A percentile compares a stretch with the other conserved stretches of the same genome.
These are phyloP conservation scores for Juglanconis oblonga DNA, from an alignment of 2,329 filamentous ascomycete genomes.

Conservation along the genomic window DNA sequence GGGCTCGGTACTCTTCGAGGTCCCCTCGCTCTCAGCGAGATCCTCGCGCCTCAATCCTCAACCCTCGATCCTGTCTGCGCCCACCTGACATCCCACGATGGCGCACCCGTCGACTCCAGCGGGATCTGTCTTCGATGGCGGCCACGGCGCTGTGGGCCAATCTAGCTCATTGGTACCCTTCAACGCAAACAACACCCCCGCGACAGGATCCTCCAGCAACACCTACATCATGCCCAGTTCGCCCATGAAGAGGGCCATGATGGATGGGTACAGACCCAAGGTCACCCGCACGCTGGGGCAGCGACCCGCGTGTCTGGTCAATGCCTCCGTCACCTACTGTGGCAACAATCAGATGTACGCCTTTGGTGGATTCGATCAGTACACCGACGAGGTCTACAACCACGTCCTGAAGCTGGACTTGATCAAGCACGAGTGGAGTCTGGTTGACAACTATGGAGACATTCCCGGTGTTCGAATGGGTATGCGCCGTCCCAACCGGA, in stretches of 20 bases:
- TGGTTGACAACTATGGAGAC: slow-evolving; percentile 98
- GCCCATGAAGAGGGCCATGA: slow-evolving; percentile 64
- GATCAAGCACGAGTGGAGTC: slow-evolving; percentile 83
- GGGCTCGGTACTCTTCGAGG: neutral
- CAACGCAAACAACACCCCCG: slow-evolving; percentile 34
- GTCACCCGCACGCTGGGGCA: slow-evolving; percentile 76
- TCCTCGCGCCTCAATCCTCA: slow-evolving; percentile 5
- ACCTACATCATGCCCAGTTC: slow-evolving; percentile 92
- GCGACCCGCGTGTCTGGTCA: slow-evolving; percentile 90
- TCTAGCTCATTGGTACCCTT: slow-evolving; percentile 26
- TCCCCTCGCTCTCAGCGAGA: slow-evolving; percentile 1
- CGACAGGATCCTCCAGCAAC: slow-evolving; percentile 57
- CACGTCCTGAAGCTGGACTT: slow-evolving; percentile 90
- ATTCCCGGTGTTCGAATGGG: slow-evolving; percentile 97
- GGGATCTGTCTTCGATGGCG: slow-evolving; percentile 45
- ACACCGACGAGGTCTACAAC: slow-evolving; percentile 98
- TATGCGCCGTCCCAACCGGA: slow-evolving; percentile 37
- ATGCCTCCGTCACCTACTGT: slow-evolving; percentile 98
- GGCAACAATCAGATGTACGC: slow-evolving; percentile 97
- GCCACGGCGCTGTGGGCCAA: slow-evolving; percentile 29
- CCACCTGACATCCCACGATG: slow-evolving; percentile 32
- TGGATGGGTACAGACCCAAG: slow-evolving; percentile 78
- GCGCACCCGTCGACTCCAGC: slow-evolving; percentile 43
- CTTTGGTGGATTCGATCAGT: slow-evolving; percentile 97
- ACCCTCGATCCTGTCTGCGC: neutral